Evolutionary conservation across 2,329 filamentous ascomycete genomes (phyloP).

Genomic region (Leptographium procerum): DNA sequence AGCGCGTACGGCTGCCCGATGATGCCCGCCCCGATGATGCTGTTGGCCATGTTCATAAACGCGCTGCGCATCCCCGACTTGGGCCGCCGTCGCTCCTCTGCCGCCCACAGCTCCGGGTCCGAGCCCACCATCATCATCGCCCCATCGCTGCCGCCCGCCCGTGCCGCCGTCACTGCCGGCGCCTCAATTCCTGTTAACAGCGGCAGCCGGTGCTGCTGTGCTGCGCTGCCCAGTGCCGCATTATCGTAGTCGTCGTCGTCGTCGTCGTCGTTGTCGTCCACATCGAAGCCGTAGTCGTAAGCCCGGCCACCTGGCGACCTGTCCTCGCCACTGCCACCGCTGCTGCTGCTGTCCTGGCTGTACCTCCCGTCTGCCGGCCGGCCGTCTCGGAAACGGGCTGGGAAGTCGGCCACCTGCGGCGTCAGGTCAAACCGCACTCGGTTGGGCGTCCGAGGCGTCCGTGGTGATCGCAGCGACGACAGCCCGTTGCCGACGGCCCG

Average conservation of each 20-base stretch:
- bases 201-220: slow-evolving; percentile 46
- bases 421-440: slow-evolving; percentile 62
- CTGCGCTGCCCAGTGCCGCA: slow-evolving; percentile 21
- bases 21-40: slow-evolving; percentile 74
- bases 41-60: slow-evolving; percentile 99
- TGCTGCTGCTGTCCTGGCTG: not conserved
- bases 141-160: not conserved
- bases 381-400: not conserved
- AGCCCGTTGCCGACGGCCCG: not conserved
- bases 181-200: slow-evolving; percentile 47
- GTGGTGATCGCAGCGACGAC: slow-evolving; percentile 12
- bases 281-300: not conserved
- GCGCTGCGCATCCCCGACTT: slow-evolving; percentile 78
- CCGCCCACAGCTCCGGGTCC: slow-evolving; percentile 33
- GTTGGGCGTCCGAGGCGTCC: slow-evolving; percentile 53
- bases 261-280: slow-evolving; percentile 13
- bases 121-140: not conserved
- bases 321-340: not conserved
- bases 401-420: slow-evolving; percentile 27
- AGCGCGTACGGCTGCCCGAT: slow-evolving; percentile 93
- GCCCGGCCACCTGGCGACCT: too few species aligned
- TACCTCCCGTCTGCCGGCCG: not conserved
- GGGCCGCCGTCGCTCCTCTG: slow-evolving; percentile 51
- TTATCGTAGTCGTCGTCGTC: slow-evolving; percentile 18
- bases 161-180: not conserved